Base-by-base conservation (phyloP, 306 rosid species). In the Begonia loranthoides region DNA sequence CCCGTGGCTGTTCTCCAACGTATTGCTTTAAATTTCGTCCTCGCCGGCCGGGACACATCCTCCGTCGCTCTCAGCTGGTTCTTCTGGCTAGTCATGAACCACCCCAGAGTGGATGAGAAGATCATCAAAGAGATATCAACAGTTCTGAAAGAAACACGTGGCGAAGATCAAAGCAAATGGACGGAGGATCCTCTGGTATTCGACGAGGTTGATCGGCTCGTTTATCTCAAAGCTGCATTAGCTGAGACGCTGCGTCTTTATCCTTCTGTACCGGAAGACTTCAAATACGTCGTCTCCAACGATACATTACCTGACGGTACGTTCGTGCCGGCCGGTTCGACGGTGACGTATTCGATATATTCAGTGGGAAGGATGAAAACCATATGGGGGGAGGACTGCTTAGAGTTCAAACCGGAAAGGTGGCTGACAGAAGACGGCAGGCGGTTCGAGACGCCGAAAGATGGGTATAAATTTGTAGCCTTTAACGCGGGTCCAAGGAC, bases 31-130 rank as follows among this genome's bases (percentile, higher is more conserved):
- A 90, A 90, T 73, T 90, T 90, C 66, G 77, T 90, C 63, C 94
- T 90, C 51, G 97, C 97, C 46, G 97, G 97, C 1, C 79, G 97
- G 13, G 97, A 90, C 83, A 90, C 97, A 3, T 85, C 97, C 0
- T 90, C 97, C 0, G 97, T 90, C 24, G 97, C 97, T 0, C 81
- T 90, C 41, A 77, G 87, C 67, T 90, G 97, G 97, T 85, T 90
- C 74, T 90, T 90, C 75, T 78, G 82, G 87, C 90, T 90, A n/a
- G 66, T 90, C 45, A 79, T 80, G 78, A 73, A 73, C 73, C 71
- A 80, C 61, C 90, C 90, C 0, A 15, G 5, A 1, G 66, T 85
- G 3, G 97, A 90, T 52, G 62, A 65, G n/a, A 79, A 64, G 41
- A 82, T 90, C 63, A 0, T 90, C 52, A 4, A 9, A 1, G 97